Conservation (phyloP, 257 asterid species). For the Penstemon davidsonii region DNA sequence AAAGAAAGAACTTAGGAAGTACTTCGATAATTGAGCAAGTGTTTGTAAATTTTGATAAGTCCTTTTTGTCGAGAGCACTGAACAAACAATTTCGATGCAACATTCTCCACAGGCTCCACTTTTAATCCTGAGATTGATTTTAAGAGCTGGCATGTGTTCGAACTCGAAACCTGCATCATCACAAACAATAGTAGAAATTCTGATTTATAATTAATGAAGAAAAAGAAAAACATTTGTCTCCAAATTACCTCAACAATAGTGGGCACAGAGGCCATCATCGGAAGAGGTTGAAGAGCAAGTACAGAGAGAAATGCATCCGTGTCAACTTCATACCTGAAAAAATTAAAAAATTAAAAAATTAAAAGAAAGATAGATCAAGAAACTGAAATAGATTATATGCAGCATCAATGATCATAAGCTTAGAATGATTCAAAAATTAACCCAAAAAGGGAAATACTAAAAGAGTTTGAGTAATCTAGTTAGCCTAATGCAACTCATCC, state of each 20-base stretch:
- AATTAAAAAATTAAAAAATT: not conserved
- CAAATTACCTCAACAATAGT: constrained; percentile 82
- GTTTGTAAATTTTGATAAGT: constrained; percentile 89
- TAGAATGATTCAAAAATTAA: not conserved
- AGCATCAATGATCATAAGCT: not conserved
- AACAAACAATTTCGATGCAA: constrained; percentile 87
- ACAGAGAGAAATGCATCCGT: constrained; percentile 95
- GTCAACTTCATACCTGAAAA: constrained; percentile 79
- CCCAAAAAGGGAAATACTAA: not conserved
- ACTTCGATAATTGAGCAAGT: constrained; percentile 95
- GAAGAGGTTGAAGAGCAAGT: constrained; percentile 94
- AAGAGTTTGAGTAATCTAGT: constrained; percentile 5
- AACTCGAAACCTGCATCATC: constrained; percentile 75
- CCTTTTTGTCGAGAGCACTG: constrained; percentile 99
- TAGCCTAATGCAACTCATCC: constrained; percentile 19
- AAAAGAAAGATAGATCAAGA: constrained; percentile 3
- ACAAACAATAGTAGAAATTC: constrained; percentile 28
- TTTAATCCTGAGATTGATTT: constrained; percentile 87
- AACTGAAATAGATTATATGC: constrained; percentile 5
- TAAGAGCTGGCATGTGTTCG: constrained; percentile 80
- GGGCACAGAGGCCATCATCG: constrained; percentile 71
- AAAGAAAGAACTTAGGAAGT: constrained; percentile 27
- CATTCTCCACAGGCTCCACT: constrained; percentile 89
- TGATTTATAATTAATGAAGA: not conserved
- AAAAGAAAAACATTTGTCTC: constrained; percentile 14